Evolutionary conservation across 2,329 filamentous ascomycete species (phyloP).

Genomic region (Phialophora tarda): DNA sequence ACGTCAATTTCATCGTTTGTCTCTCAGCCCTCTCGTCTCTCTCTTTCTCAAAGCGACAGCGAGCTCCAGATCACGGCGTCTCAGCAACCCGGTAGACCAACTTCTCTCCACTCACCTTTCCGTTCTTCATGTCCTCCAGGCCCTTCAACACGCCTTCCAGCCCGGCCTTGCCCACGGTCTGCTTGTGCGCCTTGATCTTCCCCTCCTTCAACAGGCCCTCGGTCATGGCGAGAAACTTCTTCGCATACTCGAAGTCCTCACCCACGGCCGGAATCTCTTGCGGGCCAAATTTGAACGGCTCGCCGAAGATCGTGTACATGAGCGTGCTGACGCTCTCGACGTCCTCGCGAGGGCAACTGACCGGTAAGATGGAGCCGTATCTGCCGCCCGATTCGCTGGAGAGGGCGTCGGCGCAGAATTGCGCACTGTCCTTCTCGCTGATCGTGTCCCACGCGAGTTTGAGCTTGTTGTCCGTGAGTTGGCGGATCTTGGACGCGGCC

Average conservation of each 20-base stretch:
- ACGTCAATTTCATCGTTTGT: neutral
- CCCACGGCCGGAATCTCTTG: constrained; percentile 32
- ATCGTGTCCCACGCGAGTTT: constrained; percentile 49
- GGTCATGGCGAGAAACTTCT: constrained; percentile 50
- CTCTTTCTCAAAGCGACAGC: neutral
- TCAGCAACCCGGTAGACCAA: constrained; percentile 53
- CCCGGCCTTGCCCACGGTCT: constrained; percentile 50
- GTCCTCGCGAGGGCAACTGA: constrained; percentile 43
- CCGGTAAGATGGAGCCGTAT: constrained; percentile 43
- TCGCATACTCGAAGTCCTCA: constrained; percentile 52
- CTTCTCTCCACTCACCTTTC: constrained; percentile 56
- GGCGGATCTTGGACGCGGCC: constrained; percentile 43
- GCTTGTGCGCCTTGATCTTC: constrained; percentile 53
- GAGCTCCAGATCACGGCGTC: constrained; percentile 27
- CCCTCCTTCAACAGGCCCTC: constrained; percentile 51
- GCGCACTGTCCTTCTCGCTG: constrained; percentile 39
- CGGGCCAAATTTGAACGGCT: constrained; percentile 40
- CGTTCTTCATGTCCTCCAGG: constrained; percentile 51
- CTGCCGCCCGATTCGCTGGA: constrained; percentile 42
- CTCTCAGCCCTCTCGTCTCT: neutral
- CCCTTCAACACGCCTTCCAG: constrained; percentile 55
- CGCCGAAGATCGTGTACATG: constrained; percentile 46
- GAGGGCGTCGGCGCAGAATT: constrained; percentile 46
- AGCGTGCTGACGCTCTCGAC: constrained; percentile 44
- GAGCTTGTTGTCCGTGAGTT: constrained; percentile 47